Evolutionary conservation across 805 yeast genomes (phyloP).

Genomic region (Candida ipomoeae): DNA sequence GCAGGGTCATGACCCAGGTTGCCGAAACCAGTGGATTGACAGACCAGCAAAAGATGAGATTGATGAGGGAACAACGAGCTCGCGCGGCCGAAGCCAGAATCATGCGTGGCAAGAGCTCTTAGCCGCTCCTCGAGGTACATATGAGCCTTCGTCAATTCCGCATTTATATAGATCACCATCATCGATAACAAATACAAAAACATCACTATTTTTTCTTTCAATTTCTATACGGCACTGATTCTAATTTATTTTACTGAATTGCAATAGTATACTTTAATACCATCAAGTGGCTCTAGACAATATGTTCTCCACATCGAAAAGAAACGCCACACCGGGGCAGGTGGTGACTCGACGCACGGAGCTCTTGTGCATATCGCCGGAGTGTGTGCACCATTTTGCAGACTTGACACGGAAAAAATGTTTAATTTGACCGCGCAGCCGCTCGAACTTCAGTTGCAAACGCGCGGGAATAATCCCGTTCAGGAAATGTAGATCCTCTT

Average conservation of each 20-base stretch:
- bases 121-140: background rate
- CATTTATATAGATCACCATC: background rate
- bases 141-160: background rate
- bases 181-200: background rate
- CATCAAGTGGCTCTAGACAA: too few relatives aligned
- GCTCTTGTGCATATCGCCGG: background rate
- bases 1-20: constrained; percentile 13
- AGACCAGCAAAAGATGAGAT: constrained; percentile 67
- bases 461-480: background rate
- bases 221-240: too few relatives aligned
- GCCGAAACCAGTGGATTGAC: constrained; percentile 57
- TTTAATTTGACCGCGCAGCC: background rate
- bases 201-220: too few relatives aligned
- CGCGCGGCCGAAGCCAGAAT: constrained; percentile 90
- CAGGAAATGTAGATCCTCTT: background rate
- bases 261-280: too few relatives aligned
- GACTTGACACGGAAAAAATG: constrained; percentile 1
- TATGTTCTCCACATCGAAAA: too few relatives aligned
- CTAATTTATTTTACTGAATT: too few relatives aligned
- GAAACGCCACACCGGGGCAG: too few relatives aligned
- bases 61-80: constrained; percentile 93
- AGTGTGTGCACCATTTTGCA: background rate
- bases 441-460: background rate
- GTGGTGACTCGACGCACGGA: background rate
- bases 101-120: background rate